Conservation (phyloP, 2,329 filamentous ascomycete genomes). For the Plectosphaerella cucumerina region DNA sequence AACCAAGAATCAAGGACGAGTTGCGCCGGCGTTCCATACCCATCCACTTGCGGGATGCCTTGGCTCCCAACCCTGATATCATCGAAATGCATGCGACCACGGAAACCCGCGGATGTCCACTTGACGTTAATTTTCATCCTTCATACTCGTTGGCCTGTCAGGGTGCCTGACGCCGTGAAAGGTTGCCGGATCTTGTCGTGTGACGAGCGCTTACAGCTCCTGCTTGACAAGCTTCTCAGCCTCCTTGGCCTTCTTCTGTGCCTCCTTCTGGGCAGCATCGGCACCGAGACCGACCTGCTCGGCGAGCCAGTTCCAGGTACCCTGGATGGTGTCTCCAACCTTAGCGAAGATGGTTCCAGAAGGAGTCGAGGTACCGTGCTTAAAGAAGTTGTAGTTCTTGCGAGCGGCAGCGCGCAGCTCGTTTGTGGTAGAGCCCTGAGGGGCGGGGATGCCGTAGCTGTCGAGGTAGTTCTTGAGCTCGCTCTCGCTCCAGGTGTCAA, state of each 20-base stretch:
- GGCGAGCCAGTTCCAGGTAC: slow-evolving; percentile 47
- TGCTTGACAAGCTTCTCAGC: slow-evolving; percentile 35
- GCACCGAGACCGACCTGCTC: slow-evolving; percentile 44
- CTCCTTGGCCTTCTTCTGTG: slow-evolving; percentile 38
- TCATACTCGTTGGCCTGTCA: not conserved
- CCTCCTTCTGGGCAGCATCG: slow-evolving; percentile 41
- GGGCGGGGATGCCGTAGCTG: slow-evolving; percentile 66
- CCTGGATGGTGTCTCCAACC: slow-evolving; percentile 44
- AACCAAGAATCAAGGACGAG: too few relatives aligned
- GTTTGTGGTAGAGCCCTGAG: slow-evolving; percentile 64
- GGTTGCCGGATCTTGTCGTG: not conserved
- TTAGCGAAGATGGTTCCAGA: slow-evolving; percentile 63
- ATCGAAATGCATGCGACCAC: too few relatives aligned
- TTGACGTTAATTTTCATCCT: not conserved
- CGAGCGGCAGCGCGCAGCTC: slow-evolving; percentile 68
- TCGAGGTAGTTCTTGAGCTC: slow-evolving; percentile 79
- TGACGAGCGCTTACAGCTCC: slow-evolving; percentile 41
- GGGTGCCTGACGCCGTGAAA: not conserved
- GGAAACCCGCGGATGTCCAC: too few relatives aligned
- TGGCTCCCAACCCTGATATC: too few relatives aligned
- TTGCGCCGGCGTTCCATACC: too few relatives aligned
- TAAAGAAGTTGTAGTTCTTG: slow-evolving; percentile 72
- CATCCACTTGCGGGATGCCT: too few relatives aligned
- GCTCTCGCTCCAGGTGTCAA: slow-evolving; percentile 69
- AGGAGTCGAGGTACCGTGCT: slow-evolving; percentile 67